A percentile compares a stretch with the other conserved stretches of the same genome.
Conservation (phyloP, 2,329 filamentous ascomycete species). For the Hymenoscyphus occultus region DNA sequence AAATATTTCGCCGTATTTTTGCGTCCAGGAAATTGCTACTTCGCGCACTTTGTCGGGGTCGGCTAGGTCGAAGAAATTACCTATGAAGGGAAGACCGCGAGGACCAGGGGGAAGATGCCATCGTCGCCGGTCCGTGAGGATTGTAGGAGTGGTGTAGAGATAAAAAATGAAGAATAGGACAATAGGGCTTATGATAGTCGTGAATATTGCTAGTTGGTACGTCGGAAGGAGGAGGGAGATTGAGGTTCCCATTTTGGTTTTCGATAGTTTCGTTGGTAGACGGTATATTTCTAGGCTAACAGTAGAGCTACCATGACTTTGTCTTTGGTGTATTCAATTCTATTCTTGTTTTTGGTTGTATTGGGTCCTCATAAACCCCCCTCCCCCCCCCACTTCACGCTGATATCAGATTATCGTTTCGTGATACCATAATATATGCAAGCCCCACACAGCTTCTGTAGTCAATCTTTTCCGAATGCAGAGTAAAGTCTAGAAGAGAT, state of each 20-base stretch:
- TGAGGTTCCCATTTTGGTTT: constrained; percentile 1
- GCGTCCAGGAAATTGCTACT: constrained; percentile 38
- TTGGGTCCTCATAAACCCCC: not conserved
- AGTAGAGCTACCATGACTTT: no score
- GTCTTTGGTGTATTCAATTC: not conserved
- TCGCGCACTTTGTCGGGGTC: constrained; percentile 34
- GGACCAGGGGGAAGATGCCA: constrained; percentile 40
- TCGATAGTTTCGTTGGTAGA: not conserved
- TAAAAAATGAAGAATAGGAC: constrained; percentile 19
- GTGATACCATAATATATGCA: not conserved
- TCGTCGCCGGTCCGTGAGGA: constrained; percentile 25
- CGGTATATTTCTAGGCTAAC: not conserved
- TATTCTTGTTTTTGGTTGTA: not conserved
- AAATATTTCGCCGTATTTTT: constrained; percentile 40
- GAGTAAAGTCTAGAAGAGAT: no score
- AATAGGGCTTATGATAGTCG: constrained; percentile 11
- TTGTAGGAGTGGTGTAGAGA: constrained; percentile 22
- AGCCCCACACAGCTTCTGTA: not conserved
- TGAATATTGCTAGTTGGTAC: not conserved
- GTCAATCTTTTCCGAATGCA: no score
- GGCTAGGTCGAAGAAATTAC: constrained; percentile 39
- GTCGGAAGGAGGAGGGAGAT: not conserved
- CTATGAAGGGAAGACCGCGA: constrained; percentile 40
- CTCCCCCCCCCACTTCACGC: not conserved
- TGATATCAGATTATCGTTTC: not conserved